These are phyloP conservation scores for Seiridium unicorne DNA, from an alignment of 2,329 filamentous ascomycete genomes.

Conservation along the genomic window DNA sequence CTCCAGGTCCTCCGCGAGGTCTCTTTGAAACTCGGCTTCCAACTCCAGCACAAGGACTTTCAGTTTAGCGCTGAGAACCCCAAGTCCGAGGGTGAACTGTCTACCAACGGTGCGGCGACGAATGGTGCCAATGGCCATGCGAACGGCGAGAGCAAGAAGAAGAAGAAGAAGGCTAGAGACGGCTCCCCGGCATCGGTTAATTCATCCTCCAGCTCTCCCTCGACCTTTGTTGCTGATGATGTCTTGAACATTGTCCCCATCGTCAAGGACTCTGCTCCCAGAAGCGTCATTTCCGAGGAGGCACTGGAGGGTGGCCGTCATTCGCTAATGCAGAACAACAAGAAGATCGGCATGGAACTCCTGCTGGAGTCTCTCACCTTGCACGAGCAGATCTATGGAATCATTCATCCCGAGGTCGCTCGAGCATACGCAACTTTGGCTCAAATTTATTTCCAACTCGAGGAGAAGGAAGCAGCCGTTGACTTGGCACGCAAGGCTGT, in stretches of 20 bases:
- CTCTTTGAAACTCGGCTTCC: constrained; percentile 83
- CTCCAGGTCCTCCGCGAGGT: constrained; percentile 88
- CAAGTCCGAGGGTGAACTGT: constrained; percentile 23
- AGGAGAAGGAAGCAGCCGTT: constrained; percentile 93
- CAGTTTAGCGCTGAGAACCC: constrained; percentile 51
- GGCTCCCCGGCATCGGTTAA: constrained; percentile 46
- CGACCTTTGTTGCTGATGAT: constrained; percentile 80
- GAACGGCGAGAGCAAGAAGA: constrained; percentile 55
- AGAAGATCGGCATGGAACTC: constrained; percentile 92
- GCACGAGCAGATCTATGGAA: constrained; percentile 98
- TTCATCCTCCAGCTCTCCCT: constrained; percentile 37
- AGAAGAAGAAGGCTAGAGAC: constrained; percentile 54
- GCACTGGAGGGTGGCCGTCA: constrained; percentile 93
- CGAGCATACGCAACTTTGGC: constrained; percentile 93
- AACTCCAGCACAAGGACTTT: constrained; percentile 79
- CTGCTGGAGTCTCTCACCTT: constrained; percentile 93
- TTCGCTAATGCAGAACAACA: constrained; percentile 92
- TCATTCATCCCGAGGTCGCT: constrained; percentile 93
- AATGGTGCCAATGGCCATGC: constrained; percentile 36
- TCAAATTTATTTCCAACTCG: constrained; percentile 95
- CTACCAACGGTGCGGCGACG: constrained; percentile 29
- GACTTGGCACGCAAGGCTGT: constrained; percentile 96
- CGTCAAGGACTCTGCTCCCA: constrained; percentile 90
- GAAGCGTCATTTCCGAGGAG: constrained; percentile 89
- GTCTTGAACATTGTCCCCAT: constrained; percentile 91